Conservation (phyloP, 2,329 filamentous ascomycete species). For the Ambrosiella xylebori region DNA sequence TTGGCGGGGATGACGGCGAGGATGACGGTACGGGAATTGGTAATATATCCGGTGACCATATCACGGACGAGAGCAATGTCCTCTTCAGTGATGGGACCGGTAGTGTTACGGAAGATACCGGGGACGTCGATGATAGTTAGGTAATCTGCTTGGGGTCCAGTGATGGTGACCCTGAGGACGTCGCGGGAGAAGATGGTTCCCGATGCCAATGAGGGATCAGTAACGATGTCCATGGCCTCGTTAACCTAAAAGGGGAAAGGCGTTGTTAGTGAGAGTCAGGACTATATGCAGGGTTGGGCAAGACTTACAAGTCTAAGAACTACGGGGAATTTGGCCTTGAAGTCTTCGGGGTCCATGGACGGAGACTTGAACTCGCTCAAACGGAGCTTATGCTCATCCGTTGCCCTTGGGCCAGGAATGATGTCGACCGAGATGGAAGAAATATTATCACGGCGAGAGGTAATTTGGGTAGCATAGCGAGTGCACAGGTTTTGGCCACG, state of each 20-base stretch:
- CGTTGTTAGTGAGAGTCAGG: neutral
- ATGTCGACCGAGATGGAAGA: conserved; percentile 26
- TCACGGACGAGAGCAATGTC: conserved; percentile 21
- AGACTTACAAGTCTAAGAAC: conserved; percentile 20
- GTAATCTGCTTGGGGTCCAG: conserved; percentile 17
- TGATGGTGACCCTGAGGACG: conserved; percentile 16
- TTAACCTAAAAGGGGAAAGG: neutral
- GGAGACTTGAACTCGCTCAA: neutral
- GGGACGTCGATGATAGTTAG: conserved; percentile 31
- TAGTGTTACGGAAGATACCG: conserved; percentile 24
- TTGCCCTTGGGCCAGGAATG: conserved; percentile 18
- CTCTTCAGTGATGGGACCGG: conserved; percentile 19
- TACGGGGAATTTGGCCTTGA: conserved; percentile 21
- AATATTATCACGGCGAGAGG: conserved; percentile 13
- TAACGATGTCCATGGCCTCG: conserved; percentile 4
- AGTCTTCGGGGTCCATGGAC: neutral
- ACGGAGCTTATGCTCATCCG: conserved; percentile 10
- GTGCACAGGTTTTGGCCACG: conserved; percentile 16
- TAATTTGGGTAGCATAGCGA: conserved; percentile 16
- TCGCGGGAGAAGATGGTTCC: conserved; percentile 16
- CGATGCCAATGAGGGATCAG: conserved; percentile 13
- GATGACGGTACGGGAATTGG: conserved; percentile 26
- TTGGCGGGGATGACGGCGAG: conserved; percentile 26
- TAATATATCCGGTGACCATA: conserved; percentile 25
- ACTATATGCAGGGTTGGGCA: conserved; percentile 2